Base-by-base conservation (phyloP, 306 rosid genomes). In the Medicago ruthenica region DNA sequence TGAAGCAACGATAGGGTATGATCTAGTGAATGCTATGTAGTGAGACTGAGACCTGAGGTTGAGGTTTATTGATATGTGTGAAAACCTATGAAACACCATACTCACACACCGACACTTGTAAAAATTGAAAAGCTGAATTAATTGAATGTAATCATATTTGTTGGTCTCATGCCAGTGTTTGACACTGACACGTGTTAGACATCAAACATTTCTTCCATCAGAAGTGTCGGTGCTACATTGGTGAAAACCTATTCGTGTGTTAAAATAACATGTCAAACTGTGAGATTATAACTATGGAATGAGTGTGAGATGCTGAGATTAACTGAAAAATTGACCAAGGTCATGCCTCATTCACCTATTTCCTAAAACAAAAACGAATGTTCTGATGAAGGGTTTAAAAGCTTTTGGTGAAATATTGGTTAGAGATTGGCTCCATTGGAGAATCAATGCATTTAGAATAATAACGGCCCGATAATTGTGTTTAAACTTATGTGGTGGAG, bases 31-130 rank as follows among this genome's bases (percentile, higher is more conserved):
- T 67, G 18, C 8, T 36, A 64, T 57, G 66, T 42, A 42, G 13
- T 54, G 62, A 62, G 67, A 67, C 5, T 54, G 62, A 62, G 57
- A 67, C 6, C 31, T 58, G 78, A 24, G 71, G 34, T 51, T 71
- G 74, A 44, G 70, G 64, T 64, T 75, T 69, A 54, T 18, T 63
- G 70, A 70, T 40, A 18, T 42, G 53, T 17, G 3, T 21, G 22
- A 70, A 21, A 39, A 4, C 51, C 37, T 27, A 27, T 42, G 48
- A 34, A 34, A 5, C 37, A 34, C 36, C 0, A 34, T 27, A 27
- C 31, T 24, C 27, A 24, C 27, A 4, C 36, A 24, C 27, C 3
- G 3, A 24, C 36, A 31, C 36, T 31, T 31, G 36, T 31, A 5
- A 31, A 4, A 31, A 31, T 31, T 4, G 36, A 31, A 31, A 31